A percentile compares a stretch with the other conserved stretches of the same genome.
Conservation (phyloP, 1,139 yeast genomes). For the Debaryomyces fabryi region DNA sequence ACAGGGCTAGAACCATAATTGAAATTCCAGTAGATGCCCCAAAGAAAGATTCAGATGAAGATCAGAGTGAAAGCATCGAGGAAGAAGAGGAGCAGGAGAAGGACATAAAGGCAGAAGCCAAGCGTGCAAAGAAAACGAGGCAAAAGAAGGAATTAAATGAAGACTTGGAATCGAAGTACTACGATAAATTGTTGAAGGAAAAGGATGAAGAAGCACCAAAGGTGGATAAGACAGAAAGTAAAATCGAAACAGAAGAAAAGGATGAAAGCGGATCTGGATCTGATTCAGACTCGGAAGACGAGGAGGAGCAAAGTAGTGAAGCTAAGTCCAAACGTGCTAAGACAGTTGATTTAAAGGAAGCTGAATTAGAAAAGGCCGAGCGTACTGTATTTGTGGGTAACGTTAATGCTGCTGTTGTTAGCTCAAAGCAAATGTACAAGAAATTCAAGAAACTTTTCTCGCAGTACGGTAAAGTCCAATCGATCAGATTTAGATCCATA, state of each 20-base stretch:
- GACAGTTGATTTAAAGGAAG: constrained; percentile 57
- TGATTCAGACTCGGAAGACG: constrained; percentile 11
- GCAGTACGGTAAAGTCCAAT: constrained; percentile 61
- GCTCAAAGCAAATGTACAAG: constrained; percentile 63
- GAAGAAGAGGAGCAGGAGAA: constrained; percentile 20
- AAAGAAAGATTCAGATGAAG: constrained; percentile 5
- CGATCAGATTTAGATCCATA: constrained; percentile 88
- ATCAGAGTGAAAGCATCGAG: constrained; percentile 18
- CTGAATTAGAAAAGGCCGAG: constrained; percentile 82
- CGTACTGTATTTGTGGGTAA: constrained; percentile 91
- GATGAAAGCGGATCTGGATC: constrained; percentile 22
- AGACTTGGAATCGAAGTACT: constrained; percentile 52
- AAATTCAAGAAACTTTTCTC: constrained; percentile 64
- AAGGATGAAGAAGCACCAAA: constrained; percentile 18
- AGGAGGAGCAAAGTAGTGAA: constrained; percentile 10
- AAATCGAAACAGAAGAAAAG: constrained; percentile 16
- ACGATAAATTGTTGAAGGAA: constrained; percentile 39
- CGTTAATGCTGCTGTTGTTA: constrained; percentile 65
- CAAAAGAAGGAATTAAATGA: constrained; percentile 39
- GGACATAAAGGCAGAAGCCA: constrained; percentile 17
- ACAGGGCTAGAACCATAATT: constrained; percentile 28
- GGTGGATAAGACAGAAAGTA: constrained; percentile 11
- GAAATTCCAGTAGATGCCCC: constrained; percentile 18
- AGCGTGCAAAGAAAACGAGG: constrained; percentile 24
- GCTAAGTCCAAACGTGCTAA: constrained; percentile 27